Conservation (phyloP, 345 rosid genomes). For the Eucalyptus shirleyi region DNA sequence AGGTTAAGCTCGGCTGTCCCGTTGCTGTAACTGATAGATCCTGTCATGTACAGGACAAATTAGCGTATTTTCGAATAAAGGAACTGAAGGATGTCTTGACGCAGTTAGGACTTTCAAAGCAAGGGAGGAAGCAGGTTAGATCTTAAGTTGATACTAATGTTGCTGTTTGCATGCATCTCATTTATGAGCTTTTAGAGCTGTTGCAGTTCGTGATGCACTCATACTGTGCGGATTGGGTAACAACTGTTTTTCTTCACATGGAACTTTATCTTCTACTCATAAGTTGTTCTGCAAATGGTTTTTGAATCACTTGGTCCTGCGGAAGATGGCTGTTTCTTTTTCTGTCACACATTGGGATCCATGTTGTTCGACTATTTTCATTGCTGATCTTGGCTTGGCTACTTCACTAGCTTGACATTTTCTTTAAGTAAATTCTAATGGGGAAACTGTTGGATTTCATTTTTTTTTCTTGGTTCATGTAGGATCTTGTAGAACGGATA, state of each 20-base stretch:
- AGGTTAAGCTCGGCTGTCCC: not conserved
- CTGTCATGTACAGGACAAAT: conserved; percentile 44
- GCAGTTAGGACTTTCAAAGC: conserved; percentile 84
- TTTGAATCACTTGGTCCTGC: not conserved
- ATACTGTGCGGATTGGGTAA: not conserved
- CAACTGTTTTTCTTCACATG: not conserved
- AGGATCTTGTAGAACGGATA: conserved; percentile 92
- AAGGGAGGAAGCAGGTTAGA: conserved; percentile 91
- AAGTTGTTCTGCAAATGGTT: not conserved
- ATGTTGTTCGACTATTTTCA: not conserved
- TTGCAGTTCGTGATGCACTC: not conserved
- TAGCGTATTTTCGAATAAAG: conserved; percentile 77
- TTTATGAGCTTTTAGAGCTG: not conserved
- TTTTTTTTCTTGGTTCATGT: not conserved
- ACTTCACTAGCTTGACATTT: not conserved
- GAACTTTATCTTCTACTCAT: not conserved
- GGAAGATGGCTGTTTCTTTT: not conserved
- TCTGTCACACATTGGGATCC: not conserved
- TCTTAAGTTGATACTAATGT: not conserved
- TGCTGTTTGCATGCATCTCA: not conserved
- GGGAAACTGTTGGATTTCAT: not conserved
- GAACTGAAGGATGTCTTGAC: conserved; percentile 97
- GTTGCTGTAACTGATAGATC: not conserved
- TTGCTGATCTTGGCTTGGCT: not conserved
- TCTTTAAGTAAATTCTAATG: not conserved